Evolutionary conservation across 2,329 filamentous ascomycete species (phyloP).

Genomic region (Cercospora citrullina): DNA sequence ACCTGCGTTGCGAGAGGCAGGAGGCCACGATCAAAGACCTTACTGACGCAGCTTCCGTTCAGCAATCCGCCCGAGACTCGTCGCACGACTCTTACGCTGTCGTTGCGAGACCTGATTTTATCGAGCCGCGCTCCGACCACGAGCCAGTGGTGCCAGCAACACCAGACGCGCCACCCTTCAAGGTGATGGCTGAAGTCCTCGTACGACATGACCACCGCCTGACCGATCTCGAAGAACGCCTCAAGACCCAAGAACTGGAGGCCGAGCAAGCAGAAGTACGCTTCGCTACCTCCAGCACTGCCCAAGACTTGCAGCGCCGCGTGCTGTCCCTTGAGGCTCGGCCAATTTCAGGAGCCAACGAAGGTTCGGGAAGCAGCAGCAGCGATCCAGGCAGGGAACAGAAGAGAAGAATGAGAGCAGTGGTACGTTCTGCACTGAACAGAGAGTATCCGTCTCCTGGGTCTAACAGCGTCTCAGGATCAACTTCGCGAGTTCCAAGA

Average conservation of each 20-base stretch:
- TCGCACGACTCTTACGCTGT: constrained; percentile 3
- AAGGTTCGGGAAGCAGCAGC: not conserved
- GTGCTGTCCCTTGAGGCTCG: not conserved
- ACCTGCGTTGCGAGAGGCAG: constrained; percentile 11
- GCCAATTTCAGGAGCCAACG: not conserved
- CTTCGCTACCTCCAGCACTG: not conserved
- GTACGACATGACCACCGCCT: not conserved
- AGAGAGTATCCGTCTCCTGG: not conserved
- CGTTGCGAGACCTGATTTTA: not conserved
- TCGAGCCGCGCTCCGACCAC: not conserved
- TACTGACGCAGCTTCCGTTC: not conserved
- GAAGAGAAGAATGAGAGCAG: not conserved
- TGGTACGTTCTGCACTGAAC: not conserved
- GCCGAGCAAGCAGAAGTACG: not conserved
- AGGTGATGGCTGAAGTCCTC: not conserved
- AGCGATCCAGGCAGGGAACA: not conserved
- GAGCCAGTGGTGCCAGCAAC: not conserved
- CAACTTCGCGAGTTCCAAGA: not conserved
- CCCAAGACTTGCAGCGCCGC: not conserved
- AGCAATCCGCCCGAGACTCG: not conserved
- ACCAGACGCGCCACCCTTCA: not conserved
- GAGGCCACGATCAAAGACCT: not conserved
- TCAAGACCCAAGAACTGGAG: not conserved
- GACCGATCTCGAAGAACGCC: not conserved
- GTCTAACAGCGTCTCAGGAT: not conserved